Evolutionary conservation across 2,329 filamentous ascomycete species (phyloP).

Genomic region (Tricladium varicosporioides): DNA sequence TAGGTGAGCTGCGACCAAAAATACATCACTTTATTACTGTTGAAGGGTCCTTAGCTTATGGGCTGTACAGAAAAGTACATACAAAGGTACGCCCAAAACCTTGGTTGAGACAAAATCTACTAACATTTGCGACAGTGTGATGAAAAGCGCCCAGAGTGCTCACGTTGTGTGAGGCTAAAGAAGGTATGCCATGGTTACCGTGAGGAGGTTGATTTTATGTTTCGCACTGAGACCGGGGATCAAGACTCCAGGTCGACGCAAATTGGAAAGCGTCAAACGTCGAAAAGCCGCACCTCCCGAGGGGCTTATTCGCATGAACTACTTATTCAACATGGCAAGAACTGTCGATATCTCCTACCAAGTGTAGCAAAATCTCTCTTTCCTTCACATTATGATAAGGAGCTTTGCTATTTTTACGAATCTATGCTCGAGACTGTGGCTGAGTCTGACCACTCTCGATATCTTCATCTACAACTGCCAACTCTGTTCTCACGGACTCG

Average conservation of each 20-base stretch:
- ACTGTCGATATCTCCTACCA: neutral
- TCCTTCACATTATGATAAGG: conserved; percentile 6
- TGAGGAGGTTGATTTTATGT: conserved; percentile 17
- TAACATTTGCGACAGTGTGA: conserved; percentile 9
- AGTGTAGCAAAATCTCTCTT: neutral
- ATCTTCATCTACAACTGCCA: conserved; percentile 17
- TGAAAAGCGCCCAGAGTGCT: conserved; percentile 15
- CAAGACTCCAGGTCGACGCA: neutral
- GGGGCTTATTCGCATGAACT: too few relatives aligned
- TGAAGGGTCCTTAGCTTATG: too few relatives aligned
- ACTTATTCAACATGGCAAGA: neutral
- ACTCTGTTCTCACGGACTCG: conserved; percentile 7
- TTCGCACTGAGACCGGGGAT: neutral
- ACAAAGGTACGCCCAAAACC: too few relatives aligned
- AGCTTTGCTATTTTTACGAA: conserved; percentile 15
- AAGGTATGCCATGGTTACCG: conserved; percentile 16
- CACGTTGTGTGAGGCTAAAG: conserved; percentile 11
- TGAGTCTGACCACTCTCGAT: conserved; percentile 13
- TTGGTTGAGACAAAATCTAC: too few relatives aligned
- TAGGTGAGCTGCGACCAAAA: too few relatives aligned
- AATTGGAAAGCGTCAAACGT: neutral
- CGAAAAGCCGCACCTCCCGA: neutral
- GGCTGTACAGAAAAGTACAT: too few relatives aligned
- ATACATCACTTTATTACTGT: too few relatives aligned
- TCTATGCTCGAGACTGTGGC: conserved; percentile 4